Percentiles rank a stretch among this genome's conserved stretches.
Evolutionary conservation across 257 asterid genomes (phyloP).

Genomic region (Jasminum sambac): DNA sequence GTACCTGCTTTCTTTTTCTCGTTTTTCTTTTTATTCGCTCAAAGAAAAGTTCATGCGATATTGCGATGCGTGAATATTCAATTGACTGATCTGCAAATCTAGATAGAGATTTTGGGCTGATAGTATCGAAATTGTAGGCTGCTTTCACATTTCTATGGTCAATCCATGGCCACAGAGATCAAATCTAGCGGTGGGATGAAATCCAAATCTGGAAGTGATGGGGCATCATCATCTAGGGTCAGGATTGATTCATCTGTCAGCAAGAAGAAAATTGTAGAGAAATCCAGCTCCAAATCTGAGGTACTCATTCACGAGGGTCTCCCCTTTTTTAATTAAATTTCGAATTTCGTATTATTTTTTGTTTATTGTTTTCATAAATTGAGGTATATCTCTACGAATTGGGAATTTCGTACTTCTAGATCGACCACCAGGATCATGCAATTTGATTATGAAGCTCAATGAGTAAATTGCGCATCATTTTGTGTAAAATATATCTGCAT

Average conservation of each 20-base stretch:
- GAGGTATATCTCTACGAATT: background rate
- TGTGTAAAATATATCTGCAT: too few species aligned
- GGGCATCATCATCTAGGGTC: slow-evolving; percentile 49
- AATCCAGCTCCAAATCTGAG: slow-evolving; percentile 41
- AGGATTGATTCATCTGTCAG: slow-evolving; percentile 47
- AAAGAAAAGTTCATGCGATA: background rate
- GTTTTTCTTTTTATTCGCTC: background rate
- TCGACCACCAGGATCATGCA: background rate
- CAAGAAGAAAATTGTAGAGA: slow-evolving; percentile 53
- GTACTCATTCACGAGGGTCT: slow-evolving; percentile 26
- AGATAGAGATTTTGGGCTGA: background rate
- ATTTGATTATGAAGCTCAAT: too few species aligned
- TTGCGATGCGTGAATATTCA: background rate
- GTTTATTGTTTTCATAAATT: background rate
- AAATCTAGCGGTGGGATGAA: slow-evolving; percentile 50
- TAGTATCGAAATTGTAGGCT: background rate
- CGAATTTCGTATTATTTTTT: background rate
- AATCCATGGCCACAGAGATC: slow-evolving; percentile 46
- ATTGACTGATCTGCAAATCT: background rate
- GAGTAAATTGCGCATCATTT: too few species aligned
- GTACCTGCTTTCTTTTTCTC: background rate
- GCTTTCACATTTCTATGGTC: slow-evolving; percentile 8
- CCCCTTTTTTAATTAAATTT: background rate
- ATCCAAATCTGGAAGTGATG: slow-evolving; percentile 42
- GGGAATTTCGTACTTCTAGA: background rate